Evolutionary conservation across 2,329 filamentous ascomycete genomes (phyloP), one percentile per base, ranked within the genome.

Genomic region (Hymenoscyphus scutula): DNA sequence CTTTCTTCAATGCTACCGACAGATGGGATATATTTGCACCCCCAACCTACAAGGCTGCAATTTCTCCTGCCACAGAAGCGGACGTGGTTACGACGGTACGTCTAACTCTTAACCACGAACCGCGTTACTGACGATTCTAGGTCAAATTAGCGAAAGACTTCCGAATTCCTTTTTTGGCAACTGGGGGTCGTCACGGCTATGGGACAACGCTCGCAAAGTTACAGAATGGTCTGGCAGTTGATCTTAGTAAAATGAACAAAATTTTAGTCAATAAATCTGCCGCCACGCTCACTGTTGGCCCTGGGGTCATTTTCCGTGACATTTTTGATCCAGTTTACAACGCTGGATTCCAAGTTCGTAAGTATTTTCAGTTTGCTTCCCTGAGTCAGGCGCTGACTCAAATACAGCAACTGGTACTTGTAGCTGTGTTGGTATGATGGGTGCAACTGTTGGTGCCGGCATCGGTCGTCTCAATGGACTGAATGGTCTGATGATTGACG

Each of bases 121-220:
- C n/a, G n/a, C n/a, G n/a, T n/a, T n/a, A n/a, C n/a, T n/a, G n/a
- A n/a, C n/a, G n/a, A n/a, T n/a, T n/a, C n/a, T n/a, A n/a, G n/a
- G n/a, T n/a, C n/a, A n/a, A n/a, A n/a, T n/a, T n/a, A n/a, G n/a
- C n/a, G n/a, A n/a, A n/a, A n/a, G n/a, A n/a, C n/a, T n/a, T n/a
- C n/a, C 23, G 56, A 27, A 0, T 77, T 78, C 54, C 69, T 77
- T 3, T n/a, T n/a, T n/a, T n/a, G n/a, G 74, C 73, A 13, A 72
- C 72, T 1, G 73, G 74, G 2, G 72, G 72, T 13, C 68, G 71
- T 2, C 77, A 78, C 69, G 73, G 75, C 0, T 76, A 70, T 63
- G 66, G 66, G 1, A 69, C 62, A 0, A 72, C 72, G 5, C 60
- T 75, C 0, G 71, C 65, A 4, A 57, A 59, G 0, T 34, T 76